These are phyloP conservation scores for Diatrype stigma DNA, from an alignment of 2,329 filamentous ascomycete genomes.

Conservation along the genomic window DNA sequence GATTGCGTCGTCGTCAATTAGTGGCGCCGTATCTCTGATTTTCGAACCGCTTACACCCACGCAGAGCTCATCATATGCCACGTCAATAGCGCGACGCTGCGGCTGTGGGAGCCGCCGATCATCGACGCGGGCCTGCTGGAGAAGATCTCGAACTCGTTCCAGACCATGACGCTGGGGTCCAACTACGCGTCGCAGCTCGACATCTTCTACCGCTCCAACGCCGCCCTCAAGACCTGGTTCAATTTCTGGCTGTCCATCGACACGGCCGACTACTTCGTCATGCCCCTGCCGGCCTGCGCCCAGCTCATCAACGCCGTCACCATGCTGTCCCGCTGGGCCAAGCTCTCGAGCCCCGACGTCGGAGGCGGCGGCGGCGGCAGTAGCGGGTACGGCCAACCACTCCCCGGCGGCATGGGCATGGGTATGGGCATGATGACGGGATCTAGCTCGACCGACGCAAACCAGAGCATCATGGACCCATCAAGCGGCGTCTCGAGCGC, in stretches of 20 bases:
- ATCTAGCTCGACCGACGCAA: background rate
- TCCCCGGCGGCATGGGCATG: too few relatives aligned
- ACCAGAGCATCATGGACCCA: background rate
- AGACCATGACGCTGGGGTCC: conserved; percentile 30
- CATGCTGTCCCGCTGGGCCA: conserved; percentile 49
- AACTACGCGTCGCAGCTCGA: conserved; percentile 39
- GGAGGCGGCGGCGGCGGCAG: background rate
- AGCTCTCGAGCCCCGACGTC: conserved; percentile 35
- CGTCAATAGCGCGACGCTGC: conserved; percentile 36
- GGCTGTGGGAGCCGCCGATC: conserved; percentile 44
- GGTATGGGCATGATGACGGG: too few relatives aligned
- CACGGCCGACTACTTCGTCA: conserved; percentile 35
- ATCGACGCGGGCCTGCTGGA: conserved; percentile 37
- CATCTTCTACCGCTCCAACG: conserved; percentile 44
- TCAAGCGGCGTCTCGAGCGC: conserved; percentile 4
- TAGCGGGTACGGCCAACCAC: background rate
- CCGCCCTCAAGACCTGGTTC: conserved; percentile 46
- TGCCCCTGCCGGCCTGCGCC: conserved; percentile 41
- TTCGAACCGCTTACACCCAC: too few relatives aligned
- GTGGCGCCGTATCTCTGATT: too few relatives aligned
- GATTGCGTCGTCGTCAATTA: too few relatives aligned
- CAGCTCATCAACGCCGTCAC: conserved; percentile 48
- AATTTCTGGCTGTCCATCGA: conserved; percentile 44
- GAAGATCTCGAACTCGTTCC: conserved; percentile 39
- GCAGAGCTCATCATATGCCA: conserved; percentile 37